Base-by-base conservation (phyloP, 495 filamentous ascomycete genomes). In the Trichoderma asperelloides region DNA sequence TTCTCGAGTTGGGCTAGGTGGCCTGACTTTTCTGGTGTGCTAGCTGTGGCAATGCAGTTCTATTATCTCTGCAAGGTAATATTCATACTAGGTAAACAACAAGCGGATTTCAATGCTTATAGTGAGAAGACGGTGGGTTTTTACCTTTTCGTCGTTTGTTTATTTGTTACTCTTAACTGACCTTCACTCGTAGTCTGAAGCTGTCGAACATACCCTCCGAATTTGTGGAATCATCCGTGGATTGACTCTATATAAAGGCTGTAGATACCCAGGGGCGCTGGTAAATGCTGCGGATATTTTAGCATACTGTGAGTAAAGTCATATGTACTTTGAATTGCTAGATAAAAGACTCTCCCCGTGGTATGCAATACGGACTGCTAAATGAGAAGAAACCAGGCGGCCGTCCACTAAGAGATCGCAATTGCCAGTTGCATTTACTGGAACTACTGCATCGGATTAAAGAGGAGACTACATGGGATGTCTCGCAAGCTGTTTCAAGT, bases 41-140 rank as follows among this genome's bases (percentile, higher is more conserved):
- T 21, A 67, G 65, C 41, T 25, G 43, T 67, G 33, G 65, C 49
- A 55, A 67, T 67, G 65, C 65, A 67, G 25, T 67, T 67, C 37
- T 67, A 62, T 18, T 51, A 67, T 30, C 51, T 67, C 9, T 67
- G 65, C 51, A 51, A 33, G 6, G 65, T 67, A 18, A 55, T 67
- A 2, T 41, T 67, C 62, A 67, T 39, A 62, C 28, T 40, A 33
- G 1, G 18, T 7, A 21, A 67, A 28, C 37, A 43, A 2, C 28
- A 7, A 40, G 60, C 15, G 13, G 15, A 49, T 25, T 16, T 33
- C 9, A 5, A 55, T 1, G n/a, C 49, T n/a, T 11, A 2, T 16
- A 55, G 16, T 21, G 49, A 55, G 49, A 55, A n/a, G 2, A 21
- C 3, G n/a, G 16, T 55, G 2, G 1, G 16, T 11, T 25, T 5